Base-by-base conservation (phyloP, 2,329 filamentous ascomycete species). In the Cercospora citrullina region DNA sequence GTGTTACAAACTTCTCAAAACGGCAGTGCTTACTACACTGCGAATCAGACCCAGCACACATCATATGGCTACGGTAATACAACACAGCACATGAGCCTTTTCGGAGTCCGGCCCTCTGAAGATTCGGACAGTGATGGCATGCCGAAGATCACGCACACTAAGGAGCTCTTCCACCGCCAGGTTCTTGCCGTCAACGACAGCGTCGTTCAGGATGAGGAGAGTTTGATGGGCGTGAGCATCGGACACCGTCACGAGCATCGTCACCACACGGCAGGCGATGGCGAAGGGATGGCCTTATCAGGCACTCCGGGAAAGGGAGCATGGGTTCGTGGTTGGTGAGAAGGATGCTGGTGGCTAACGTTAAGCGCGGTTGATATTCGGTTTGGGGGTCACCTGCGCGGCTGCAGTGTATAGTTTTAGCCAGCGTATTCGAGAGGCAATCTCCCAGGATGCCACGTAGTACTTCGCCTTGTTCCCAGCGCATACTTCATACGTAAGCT, bases 11-110 rank as follows among this genome's bases (percentile, higher is more conserved):
- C 88, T 0, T 82, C 75, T 48, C 86, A 89, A 69, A 85, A 86
- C 45, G 88, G 88, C 33, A 85, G 82, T 5, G 89, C 87, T 5
- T 78, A 75, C 31, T 91, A 88, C 75, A 79, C 83, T n/a, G 63
- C 83, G 36, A 78, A 79, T 30, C 75, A 79, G n/a, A 81, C 85
- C 10, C 80, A 81, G 69, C 82, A 79, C 69, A 80, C 76, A 61
- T 83, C 84, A 60, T 84, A 79, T 16, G 86, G 86, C 16, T 85
- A 79, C 62, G 89, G 89, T 7, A 83, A 78, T 26, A 88, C 86
- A 6, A 81, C 81, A 65, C 89, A 91, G 77, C 78, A 80, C 1
- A 86, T 90, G 69, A 76, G 72, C 6, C 87, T 91, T 69, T 80
- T 80, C n/a, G 84, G 84, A 5, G 74, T 85, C 36, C 71, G 72